These are phyloP conservation scores for Elsinoe perseae DNA, from an alignment of 2,329 filamentous ascomycete species.

Conservation along the genomic window DNA sequence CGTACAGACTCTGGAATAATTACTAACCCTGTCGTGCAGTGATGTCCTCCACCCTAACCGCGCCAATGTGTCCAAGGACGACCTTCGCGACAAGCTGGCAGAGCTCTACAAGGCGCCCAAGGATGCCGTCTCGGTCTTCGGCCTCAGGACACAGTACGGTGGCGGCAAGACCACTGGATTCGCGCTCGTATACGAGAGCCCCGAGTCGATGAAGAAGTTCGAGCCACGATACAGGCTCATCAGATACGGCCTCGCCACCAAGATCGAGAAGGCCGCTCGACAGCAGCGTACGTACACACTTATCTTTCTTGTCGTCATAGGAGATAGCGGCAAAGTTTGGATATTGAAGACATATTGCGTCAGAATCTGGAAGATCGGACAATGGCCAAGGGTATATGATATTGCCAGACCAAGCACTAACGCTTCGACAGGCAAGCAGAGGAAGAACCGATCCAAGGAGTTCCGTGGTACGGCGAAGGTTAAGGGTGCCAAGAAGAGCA, in stretches of 20 bases:
- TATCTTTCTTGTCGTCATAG: background rate
- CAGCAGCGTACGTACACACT: slow-evolving; percentile 82
- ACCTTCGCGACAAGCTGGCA: slow-evolving; percentile 90
- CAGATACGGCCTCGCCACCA: slow-evolving; percentile 81
- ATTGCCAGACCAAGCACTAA: slow-evolving; percentile 21
- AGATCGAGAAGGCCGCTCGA: slow-evolving; percentile 95
- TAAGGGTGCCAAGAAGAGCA: slow-evolving; percentile 92
- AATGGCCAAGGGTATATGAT: too few relatives aligned
- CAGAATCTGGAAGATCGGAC: too few relatives aligned
- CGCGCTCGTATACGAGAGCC: slow-evolving; percentile 95
- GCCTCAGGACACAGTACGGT: slow-evolving; percentile 97
- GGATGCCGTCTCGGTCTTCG: slow-evolving; percentile 96
- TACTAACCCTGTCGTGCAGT: slow-evolving; percentile 44
- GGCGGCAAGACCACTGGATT: slow-evolving; percentile 99
- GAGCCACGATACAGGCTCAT: slow-evolving; percentile 97
- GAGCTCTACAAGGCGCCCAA: slow-evolving; percentile 97
- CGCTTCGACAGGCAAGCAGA: slow-evolving; percentile 79
- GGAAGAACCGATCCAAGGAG: slow-evolving; percentile 99
- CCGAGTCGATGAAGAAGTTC: slow-evolving; percentile 99
- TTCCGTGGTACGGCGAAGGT: slow-evolving; percentile 96
- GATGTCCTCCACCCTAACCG: slow-evolving; percentile 99
- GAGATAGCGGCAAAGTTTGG: background rate
- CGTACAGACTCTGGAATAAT: background rate
- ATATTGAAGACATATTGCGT: background rate
- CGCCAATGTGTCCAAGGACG: slow-evolving; percentile 97